Evolutionary conservation across 2,329 filamentous ascomycete genomes (phyloP).

Genomic region (Aureobasidium vineae): DNA sequence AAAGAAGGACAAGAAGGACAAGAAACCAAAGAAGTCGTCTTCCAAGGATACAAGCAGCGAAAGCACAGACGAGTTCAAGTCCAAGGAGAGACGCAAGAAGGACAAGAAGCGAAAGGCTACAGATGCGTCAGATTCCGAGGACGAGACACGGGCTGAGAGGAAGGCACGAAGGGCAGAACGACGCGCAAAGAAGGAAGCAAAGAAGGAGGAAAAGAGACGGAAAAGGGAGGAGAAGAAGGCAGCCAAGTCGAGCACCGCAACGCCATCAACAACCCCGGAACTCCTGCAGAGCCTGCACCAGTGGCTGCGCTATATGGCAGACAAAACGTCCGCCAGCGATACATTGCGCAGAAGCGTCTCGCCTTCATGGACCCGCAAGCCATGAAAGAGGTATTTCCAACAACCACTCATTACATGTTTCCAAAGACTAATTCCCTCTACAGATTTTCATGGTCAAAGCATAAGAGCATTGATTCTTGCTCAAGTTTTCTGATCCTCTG

Average conservation of each 20-base stretch:
- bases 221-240: constrained; percentile 46
- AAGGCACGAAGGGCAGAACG: constrained; percentile 46
- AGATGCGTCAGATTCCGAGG: constrained; percentile 22
- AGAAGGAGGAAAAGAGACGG: constrained; percentile 53
- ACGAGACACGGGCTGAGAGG: constrained; percentile 31
- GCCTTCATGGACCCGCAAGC: constrained; percentile 78
- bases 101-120: constrained; percentile 32
- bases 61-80: constrained; percentile 27
- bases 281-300: constrained; percentile 27
- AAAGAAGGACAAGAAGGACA: too few relatives aligned
- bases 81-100: constrained; percentile 34
- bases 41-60: constrained; percentile 31
- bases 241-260: constrained; percentile 9
- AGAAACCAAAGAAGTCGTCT: constrained; percentile 41
- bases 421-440: constrained; percentile 16
- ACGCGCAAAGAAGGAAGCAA: constrained; percentile 49
- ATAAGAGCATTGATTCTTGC: constrained; percentile 19
- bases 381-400: constrained; percentile 69
- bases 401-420: constrained; percentile 29
- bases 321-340: constrained; percentile 72
- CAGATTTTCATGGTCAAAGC: constrained; percentile 70
- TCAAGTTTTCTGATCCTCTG: background rate
- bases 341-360: constrained; percentile 84
- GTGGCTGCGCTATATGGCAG: constrained; percentile 43
- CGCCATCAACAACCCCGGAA: constrained; percentile 25